A percentile compares a stretch with the other conserved stretches of the same genome.
Conservation (phyloP, 257 asterid species). For the Paulownia fortunei region DNA sequence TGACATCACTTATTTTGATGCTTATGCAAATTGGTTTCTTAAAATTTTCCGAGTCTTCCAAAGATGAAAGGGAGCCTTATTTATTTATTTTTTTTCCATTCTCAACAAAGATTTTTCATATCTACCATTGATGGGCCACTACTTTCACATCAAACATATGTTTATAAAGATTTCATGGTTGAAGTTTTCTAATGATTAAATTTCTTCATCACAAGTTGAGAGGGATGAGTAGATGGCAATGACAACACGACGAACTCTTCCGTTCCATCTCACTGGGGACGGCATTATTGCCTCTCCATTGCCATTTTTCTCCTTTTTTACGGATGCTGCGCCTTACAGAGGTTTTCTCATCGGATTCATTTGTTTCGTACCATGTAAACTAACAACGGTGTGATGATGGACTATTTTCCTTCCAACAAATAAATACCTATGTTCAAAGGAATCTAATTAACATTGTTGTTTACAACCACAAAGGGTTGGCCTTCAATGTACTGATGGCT, state of each 20-base stretch:
- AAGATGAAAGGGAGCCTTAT: too few species aligned
- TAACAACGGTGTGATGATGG: background rate
- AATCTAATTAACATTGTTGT: background rate
- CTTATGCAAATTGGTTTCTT: too few species aligned
- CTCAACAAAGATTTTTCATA: background rate
- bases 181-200: background rate
- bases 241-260: constrained; percentile 17
- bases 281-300: constrained; percentile 25
- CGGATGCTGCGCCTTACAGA: constrained; percentile 32
- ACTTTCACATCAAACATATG: constrained; percentile 3
- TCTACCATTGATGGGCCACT: constrained; percentile 15
- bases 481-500: background rate
- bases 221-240: constrained; percentile 12
- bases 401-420: background rate
- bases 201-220: background rate
- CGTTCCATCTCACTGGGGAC: constrained; percentile 9
- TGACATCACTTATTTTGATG: too few species aligned
- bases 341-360: constrained; percentile 20
- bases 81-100: too few species aligned
- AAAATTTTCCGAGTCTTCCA: too few species aligned
- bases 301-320: constrained; percentile 21
- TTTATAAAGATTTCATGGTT: background rate
- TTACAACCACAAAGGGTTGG: too few species aligned
- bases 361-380: constrained; percentile 27
- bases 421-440: background rate